Base-by-base conservation (phyloP, 192 early-diverging fungal species). In the Umbelopsis sp. region DNA sequence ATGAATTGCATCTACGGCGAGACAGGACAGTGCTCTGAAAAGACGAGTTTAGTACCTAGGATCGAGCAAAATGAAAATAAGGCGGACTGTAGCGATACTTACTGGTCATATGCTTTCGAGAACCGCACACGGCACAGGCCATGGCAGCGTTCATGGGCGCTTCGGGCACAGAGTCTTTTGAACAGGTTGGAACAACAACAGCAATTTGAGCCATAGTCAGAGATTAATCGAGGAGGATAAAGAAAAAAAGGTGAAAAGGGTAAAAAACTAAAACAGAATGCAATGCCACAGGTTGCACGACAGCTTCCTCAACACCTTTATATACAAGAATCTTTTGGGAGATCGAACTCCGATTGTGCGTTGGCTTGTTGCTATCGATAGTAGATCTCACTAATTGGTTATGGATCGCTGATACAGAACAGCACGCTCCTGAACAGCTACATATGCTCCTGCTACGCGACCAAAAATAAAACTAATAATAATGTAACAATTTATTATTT, bases 81-180 rank as follows among this genome's bases (percentile, higher is more conserved):
- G 15, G 21, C 4, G 18, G 16, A 48, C 23, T 16, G 46, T 22
- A 30, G 27, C 1, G n/a, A 68, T 21, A 30, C 66, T 69, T 68
- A 77, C 75, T 77, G 46, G 75, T 77, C 71, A 77, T 77, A 72
- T 77, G 75, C n/a, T 69, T 64, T 20, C 22, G 23, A 18, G 75
- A 77, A 16, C 75, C 75, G 46, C 75, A 77, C 23, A 77, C 71
- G 16, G 75, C 75, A 22, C 75, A 77, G 9, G 35, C 21, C 5
- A 37, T 30, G 7, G 30, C 67, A 21, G 67, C 47, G 48, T 68
- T 37, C 49, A 52, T 48, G 49, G 41, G 65, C 9, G 46, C 22
- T 5, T 22, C 35, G 13, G 45, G 46, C 33, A 46, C 27, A 16
- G 47, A 30, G 0, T 64, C 61, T 4, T 65, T 49, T 64, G 46